Evolutionary conservation across 2,329 filamentous ascomycete genomes (phyloP).

Genomic region (Neofusicoccum cordaticola): DNA sequence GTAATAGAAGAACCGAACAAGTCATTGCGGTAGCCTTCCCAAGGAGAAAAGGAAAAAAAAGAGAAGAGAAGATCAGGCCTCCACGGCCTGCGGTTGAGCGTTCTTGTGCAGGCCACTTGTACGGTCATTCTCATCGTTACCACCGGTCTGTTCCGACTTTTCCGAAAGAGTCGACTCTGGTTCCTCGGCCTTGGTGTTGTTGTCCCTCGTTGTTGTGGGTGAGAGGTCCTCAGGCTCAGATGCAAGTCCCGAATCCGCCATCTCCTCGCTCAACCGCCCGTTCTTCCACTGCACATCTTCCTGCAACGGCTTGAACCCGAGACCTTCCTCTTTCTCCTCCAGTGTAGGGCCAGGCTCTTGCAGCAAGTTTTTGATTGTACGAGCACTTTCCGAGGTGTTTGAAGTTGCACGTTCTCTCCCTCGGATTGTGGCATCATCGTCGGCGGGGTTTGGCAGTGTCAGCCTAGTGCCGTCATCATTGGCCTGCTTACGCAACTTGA

Average conservation of each 20-base stretch:
- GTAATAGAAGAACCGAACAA: conserved; percentile 13
- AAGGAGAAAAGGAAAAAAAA: neutral
- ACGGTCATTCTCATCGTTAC: neutral
- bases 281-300: conserved; percentile 8
- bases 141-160: neutral
- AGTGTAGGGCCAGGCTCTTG: neutral
- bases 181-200: neutral
- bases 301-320: conserved; percentile 4
- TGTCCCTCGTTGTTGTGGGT: conserved; percentile 8
- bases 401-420: conserved; percentile 7
- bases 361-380: neutral
- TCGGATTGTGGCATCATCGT: conserved; percentile 2
- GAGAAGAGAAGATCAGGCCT: neutral
- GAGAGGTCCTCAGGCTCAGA: conserved; percentile 11
- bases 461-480: conserved; percentile 1
- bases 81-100: conserved; percentile 8
- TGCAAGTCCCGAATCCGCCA: conserved; percentile 14
- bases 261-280: neutral
- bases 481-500: conserved; percentile 32
- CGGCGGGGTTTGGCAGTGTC: neutral
- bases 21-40: conserved; percentile 1
- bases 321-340: conserved; percentile 8
- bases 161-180: neutral
- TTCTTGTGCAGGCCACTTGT: neutral
- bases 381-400: neutral